Percentiles rank a stretch among this genome's conserved stretches.
Evolutionary conservation across 345 rosid species (phyloP).

Genomic region (Adansonia digitata): DNA sequence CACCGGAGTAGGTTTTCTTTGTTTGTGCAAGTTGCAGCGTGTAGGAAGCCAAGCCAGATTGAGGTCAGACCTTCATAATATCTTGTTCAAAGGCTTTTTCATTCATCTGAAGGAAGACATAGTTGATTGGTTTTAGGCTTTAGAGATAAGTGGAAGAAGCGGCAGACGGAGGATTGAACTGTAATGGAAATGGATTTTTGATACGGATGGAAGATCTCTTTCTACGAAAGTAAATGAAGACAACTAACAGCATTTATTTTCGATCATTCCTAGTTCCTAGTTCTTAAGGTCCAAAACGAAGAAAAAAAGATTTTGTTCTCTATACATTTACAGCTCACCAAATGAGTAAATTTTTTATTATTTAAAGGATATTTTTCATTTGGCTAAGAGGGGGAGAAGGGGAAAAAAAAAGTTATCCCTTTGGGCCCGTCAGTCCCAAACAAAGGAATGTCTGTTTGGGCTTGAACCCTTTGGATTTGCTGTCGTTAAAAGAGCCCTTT

Average conservation of each 20-base stretch:
- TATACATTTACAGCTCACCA: background rate
- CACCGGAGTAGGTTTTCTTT: background rate
- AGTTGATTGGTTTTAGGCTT: background rate
- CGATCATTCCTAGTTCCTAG: no score
- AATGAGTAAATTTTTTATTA: background rate
- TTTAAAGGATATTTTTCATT: background rate
- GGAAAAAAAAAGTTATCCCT: no score
- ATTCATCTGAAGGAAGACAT: background rate
- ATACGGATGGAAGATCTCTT: no score
- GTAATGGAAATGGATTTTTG: background rate
- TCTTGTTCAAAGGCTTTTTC: background rate
- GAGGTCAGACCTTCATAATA: background rate
- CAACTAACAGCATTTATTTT: no score
- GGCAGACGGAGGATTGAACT: background rate
- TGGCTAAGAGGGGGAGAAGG: background rate
- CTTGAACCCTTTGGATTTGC: background rate
- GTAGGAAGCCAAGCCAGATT: background rate
- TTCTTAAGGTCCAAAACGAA: no score
- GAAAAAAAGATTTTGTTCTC: no score
- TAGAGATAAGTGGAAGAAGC: background rate
- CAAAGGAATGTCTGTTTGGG: background rate
- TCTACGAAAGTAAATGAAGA: no score
- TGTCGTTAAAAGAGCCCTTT: no score
- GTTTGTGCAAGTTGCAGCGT: background rate
- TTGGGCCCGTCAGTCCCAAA: background rate